These are phyloP conservation scores for Starmerella asiatica DNA, from an alignment of 805 yeast genomes.

Conservation along the genomic window DNA sequence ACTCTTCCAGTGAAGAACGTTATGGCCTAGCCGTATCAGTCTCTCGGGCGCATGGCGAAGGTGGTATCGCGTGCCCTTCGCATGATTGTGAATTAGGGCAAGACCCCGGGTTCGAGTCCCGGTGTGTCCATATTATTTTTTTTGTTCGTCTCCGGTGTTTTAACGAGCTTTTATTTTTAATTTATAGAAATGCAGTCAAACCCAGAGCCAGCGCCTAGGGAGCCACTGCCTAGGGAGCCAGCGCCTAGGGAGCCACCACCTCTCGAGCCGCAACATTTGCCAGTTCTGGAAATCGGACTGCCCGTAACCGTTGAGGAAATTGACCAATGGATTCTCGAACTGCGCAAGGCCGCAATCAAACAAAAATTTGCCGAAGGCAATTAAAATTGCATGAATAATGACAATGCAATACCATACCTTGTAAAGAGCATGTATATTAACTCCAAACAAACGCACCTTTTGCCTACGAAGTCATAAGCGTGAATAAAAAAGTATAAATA, in stretches of 20 bases:
- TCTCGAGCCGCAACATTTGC: too few species aligned
- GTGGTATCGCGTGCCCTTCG: slow-evolving; percentile 99
- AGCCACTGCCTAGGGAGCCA: too few species aligned
- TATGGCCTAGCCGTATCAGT: background rate
- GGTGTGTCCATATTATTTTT: slow-evolving; percentile 26
- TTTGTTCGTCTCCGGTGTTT: too few species aligned
- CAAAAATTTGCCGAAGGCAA: background rate
- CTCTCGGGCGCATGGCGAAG: slow-evolving; percentile 56
- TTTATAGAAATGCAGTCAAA: too few species aligned
- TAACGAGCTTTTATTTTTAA: too few species aligned
- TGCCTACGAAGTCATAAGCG: too few species aligned
- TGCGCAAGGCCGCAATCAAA: slow-evolving; percentile 5
- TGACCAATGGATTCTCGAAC: slow-evolving; percentile 6
- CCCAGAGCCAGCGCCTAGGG: too few species aligned
- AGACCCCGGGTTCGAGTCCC: slow-evolving; percentile 34
- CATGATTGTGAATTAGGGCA: slow-evolving; percentile 32
- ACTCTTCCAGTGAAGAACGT: background rate
- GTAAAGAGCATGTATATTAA: too few species aligned
- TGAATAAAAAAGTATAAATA: background rate
- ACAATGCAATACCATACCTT: too few species aligned
- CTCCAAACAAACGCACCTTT: too few species aligned
- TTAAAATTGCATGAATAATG: background rate
- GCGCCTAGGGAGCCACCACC: too few species aligned
- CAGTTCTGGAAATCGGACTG: background rate
- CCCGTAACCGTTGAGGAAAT: slow-evolving; percentile 7